A percentile compares a stretch with the other conserved stretches of the same genome.
Conservation (phyloP, 495 filamentous ascomycete species). For the Beverwykella pulmonaria region DNA sequence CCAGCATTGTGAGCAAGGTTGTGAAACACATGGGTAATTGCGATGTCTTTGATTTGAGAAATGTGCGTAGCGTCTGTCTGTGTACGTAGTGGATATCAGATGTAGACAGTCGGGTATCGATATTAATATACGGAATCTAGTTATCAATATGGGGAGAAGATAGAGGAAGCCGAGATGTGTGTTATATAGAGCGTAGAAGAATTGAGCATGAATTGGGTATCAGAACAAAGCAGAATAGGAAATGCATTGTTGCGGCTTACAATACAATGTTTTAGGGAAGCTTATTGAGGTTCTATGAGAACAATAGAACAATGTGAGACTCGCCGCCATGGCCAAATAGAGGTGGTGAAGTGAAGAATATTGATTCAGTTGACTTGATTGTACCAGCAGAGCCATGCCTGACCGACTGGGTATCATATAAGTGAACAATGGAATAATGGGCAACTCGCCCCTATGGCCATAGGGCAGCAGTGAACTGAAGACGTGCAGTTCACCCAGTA, state of each 20-base stretch:
- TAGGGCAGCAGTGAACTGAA: no score
- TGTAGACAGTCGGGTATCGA: not conserved
- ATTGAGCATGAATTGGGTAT: not conserved
- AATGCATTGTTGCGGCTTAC: not conserved
- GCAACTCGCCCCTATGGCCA: no score
- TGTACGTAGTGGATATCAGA: not conserved
- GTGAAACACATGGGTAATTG: slow-evolving; percentile 3
- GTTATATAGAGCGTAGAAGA: slow-evolving; percentile 5
- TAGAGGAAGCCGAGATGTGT: not conserved
- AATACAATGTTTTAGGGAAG: not conserved
- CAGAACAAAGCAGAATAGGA: not conserved
- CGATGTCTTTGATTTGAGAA: not conserved
- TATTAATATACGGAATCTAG: not conserved
- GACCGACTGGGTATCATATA: no score
- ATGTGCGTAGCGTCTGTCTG: not conserved
- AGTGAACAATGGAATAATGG: no score
- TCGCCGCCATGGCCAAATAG: not conserved
- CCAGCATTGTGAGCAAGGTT: slow-evolving; percentile 23
- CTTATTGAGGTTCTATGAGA: slow-evolving; percentile 7
- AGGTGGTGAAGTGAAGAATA: not conserved
- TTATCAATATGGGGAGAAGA: not conserved
- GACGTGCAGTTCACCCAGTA: no score
- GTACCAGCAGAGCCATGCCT: not conserved
- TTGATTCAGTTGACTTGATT: not conserved
- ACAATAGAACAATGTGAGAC: not conserved